A percentile compares a stretch with the other conserved stretches of the same genome.
Evolutionary conservation across 2,329 filamentous ascomycete genomes (phyloP).

Genomic region (Leptographium flavum): DNA sequence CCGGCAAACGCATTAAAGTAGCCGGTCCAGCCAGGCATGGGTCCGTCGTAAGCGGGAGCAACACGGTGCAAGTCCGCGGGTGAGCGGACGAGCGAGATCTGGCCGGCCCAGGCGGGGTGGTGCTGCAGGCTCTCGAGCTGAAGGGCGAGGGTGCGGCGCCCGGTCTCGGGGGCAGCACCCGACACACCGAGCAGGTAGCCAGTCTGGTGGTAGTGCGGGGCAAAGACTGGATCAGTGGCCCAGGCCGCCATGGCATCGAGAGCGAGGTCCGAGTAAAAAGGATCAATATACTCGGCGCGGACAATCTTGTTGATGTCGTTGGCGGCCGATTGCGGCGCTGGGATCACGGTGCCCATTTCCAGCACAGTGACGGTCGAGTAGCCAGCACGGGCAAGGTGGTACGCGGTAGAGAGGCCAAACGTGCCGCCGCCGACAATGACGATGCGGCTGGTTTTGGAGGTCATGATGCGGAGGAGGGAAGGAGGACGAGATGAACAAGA

Average conservation of each 20-base stretch:
- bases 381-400: constrained; percentile 27
- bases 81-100: constrained; percentile 16
- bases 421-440: constrained; percentile 22
- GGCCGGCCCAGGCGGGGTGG: constrained; percentile 24
- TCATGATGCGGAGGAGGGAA: neutral
- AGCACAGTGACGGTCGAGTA: constrained; percentile 32
- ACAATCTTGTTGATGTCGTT: constrained; percentile 39
- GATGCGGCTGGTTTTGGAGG: neutral
- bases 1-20: constrained; percentile 44
- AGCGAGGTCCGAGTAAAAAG: constrained; percentile 39
- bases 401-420: constrained; percentile 23
- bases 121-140: constrained; percentile 24
- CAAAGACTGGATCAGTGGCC: constrained; percentile 34
- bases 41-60: constrained; percentile 28
- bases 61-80: constrained; percentile 9
- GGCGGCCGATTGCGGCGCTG: neutral
- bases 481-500: neutral
- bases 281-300: constrained; percentile 42
- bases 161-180: constrained; percentile 26
- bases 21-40: constrained; percentile 37
- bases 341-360: constrained; percentile 18
- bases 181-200: constrained; percentile 37
- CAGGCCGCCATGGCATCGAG: constrained; percentile 38
- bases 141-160: constrained; percentile 28
- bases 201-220: constrained; percentile 32